These are phyloP conservation scores for Cordyceps militaris DNA, from an alignment of 2,329 filamentous ascomycete species.

Conservation along the genomic window DNA sequence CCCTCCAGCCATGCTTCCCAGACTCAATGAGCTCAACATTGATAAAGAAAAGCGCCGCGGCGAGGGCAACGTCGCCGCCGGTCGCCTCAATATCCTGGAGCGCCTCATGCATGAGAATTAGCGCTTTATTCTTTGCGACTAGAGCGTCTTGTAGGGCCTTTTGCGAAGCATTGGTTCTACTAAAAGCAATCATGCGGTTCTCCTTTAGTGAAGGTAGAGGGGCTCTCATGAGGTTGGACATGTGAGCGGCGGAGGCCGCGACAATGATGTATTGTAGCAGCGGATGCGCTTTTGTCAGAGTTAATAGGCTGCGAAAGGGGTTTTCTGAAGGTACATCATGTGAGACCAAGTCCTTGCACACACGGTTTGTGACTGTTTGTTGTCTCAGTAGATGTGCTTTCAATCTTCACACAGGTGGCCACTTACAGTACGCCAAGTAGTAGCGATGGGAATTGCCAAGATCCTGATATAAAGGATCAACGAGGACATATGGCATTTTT, in stretches of 20 bases:
- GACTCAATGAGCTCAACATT: slow-evolving; percentile 45
- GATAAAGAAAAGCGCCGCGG: slow-evolving; percentile 42
- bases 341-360: slow-evolving; percentile 48
- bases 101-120: slow-evolving; percentile 34
- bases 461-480: slow-evolving; percentile 44
- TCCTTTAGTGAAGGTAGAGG: slow-evolving; percentile 20
- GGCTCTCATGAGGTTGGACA: slow-evolving; percentile 35
- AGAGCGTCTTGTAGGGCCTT: slow-evolving; percentile 36
- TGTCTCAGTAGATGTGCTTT: neutral
- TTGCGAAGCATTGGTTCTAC: slow-evolving; percentile 18
- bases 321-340: slow-evolving; percentile 37
- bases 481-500: slow-evolving; percentile 32
- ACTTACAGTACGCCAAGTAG: slow-evolving; percentile 36
- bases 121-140: slow-evolving; percentile 38
- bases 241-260: slow-evolving; percentile 41
- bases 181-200: slow-evolving; percentile 3
- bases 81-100: slow-evolving; percentile 31
- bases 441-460: slow-evolving; percentile 39
- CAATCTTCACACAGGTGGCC: neutral
- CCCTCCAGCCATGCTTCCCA: slow-evolving; percentile 40
- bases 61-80: slow-evolving; percentile 35
- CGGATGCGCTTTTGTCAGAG: slow-evolving; percentile 33
- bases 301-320: slow-evolving; percentile 39
- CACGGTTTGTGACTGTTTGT: slow-evolving; percentile 35
- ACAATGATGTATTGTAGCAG: slow-evolving; percentile 41